A percentile compares a stretch with the other conserved stretches of the same genome.
These are phyloP conservation scores for Fonsecaea erecta DNA, from an alignment of 2,329 filamentous ascomycete species.

Conservation along the genomic window DNA sequence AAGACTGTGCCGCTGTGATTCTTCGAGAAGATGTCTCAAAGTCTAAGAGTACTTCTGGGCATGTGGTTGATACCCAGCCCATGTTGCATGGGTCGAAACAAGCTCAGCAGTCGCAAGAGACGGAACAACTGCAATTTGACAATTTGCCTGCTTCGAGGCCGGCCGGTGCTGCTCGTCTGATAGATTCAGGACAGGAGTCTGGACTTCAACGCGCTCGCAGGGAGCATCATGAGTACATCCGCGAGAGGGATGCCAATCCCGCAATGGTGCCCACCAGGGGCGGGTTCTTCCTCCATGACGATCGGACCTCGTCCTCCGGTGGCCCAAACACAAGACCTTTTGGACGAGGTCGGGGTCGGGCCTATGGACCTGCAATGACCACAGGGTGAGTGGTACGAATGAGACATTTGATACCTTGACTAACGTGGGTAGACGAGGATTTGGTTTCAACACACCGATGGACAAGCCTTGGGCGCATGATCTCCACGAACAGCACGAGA, in stretches of 20 bases:
- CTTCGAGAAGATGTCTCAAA: slow-evolving; percentile 1
- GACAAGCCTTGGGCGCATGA: slow-evolving; percentile 77
- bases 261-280: slow-evolving; percentile 93
- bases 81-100: slow-evolving; percentile 65
- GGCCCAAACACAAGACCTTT: slow-evolving; percentile 65
- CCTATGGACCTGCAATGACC: slow-evolving; percentile 51
- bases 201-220: slow-evolving; percentile 73
- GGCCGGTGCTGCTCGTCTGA: slow-evolving; percentile 37
- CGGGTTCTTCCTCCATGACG: slow-evolving; percentile 96
- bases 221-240: slow-evolving; percentile 89
- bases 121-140: slow-evolving; percentile 59
- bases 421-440: slow-evolving; percentile 20
- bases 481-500: slow-evolving; percentile 71
- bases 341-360: slow-evolving; percentile 67
- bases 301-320: slow-evolving; percentile 60
- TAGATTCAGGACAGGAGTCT: slow-evolving; percentile 56
- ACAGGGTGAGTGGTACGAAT: slow-evolving; percentile 21
- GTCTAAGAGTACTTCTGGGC: slow-evolving; percentile 15
- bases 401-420: slow-evolving; percentile 6
- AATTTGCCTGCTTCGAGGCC: slow-evolving; percentile 39
- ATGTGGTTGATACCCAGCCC: slow-evolving; percentile 59
- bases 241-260: slow-evolving; percentile 84
- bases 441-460: slow-evolving; percentile 37
- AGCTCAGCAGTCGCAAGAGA: slow-evolving; percentile 46
- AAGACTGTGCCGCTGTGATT: not conserved